phyloP scores from a whole-genome alignment of 768 basidiomycete species.

The Serendipita sp. region DNA sequence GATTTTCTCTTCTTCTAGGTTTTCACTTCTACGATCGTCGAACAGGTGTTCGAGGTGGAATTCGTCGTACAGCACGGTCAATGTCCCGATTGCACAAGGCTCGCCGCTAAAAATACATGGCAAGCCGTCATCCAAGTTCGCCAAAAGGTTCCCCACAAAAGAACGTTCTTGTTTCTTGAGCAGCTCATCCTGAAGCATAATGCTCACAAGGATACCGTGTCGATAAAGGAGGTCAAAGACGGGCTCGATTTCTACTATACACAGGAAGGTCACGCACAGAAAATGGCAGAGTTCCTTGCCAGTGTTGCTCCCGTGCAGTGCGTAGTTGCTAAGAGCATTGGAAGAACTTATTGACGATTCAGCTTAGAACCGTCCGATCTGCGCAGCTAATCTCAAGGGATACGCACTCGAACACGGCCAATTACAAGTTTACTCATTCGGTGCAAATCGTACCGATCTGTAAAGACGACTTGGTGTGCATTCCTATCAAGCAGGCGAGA shows the following conservation, averaged over 20 bases:
- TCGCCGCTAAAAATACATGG: slow-evolving; percentile 99
- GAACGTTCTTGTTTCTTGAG: slow-evolving; percentile 93
- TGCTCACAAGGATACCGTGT: slow-evolving; percentile 91
- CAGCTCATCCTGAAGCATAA: slow-evolving; percentile 93
- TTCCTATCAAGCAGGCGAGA: slow-evolving; percentile 70
- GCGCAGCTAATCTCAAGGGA: slow-evolving; percentile 90
- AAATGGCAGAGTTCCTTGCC: slow-evolving; percentile 88
- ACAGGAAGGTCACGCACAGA: slow-evolving; percentile 75
- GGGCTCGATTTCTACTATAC: slow-evolving; percentile 97
- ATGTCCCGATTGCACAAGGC: slow-evolving; percentile 81
- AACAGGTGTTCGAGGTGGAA: slow-evolving; percentile 94
- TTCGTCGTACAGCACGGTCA: slow-evolving; percentile 90
- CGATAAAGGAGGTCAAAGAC: slow-evolving; percentile 81
- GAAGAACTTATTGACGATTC: neutral
- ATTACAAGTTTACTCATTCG: slow-evolving; percentile 94
- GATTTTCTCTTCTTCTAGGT: slow-evolving; percentile 31
- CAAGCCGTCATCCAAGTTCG: slow-evolving; percentile 96
- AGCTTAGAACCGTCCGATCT: slow-evolving; percentile 65
- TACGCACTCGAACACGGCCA: slow-evolving; percentile 81
- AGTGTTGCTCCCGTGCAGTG: slow-evolving; percentile 80
- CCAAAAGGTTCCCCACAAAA: slow-evolving; percentile 95
- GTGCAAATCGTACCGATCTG: slow-evolving; percentile 95
- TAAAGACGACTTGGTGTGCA: slow-evolving; percentile 91
- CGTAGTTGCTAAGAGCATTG: slow-evolving; percentile 15
- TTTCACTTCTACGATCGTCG: slow-evolving; percentile 83